These are phyloP conservation scores for Vitis hybrid DNA, from an alignment of 177 flowering plant genomes.

Conservation along the genomic window DNA sequence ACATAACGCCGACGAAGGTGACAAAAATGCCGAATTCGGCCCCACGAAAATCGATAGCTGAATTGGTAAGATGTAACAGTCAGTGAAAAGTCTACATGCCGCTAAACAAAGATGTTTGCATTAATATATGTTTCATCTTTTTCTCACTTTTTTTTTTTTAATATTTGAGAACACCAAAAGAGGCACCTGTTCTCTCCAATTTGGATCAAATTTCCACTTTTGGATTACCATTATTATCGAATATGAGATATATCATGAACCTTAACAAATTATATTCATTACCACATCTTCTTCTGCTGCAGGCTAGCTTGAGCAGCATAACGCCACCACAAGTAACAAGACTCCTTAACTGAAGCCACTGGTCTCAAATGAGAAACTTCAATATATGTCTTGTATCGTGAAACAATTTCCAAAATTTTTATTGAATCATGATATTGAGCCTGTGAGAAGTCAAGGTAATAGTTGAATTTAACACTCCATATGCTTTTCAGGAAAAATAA, in stretches of 20 bases:
- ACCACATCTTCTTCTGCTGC: constrained; percentile 93
- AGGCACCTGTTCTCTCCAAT: too few relatives aligned
- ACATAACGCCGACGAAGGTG: constrained; percentile 86
- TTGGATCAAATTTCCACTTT: too few relatives aligned
- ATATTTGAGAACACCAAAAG: too few relatives aligned
- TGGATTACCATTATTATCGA: too few relatives aligned
- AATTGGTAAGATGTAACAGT: neutral
- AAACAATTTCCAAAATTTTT: constrained; percentile 82
- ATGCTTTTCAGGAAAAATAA: neutral
- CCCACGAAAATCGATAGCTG: constrained; percentile 97
- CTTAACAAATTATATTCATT: constrained; percentile 15
- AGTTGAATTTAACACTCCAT: neutral
- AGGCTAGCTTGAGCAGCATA: constrained; percentile 84
- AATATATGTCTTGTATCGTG: constrained; percentile 73
- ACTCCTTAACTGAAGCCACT: constrained; percentile 50
- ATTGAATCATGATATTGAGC: constrained; percentile 95
- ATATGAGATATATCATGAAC: neutral
- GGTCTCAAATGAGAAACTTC: constrained; percentile 95
- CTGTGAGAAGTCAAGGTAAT: constrained; percentile 35
- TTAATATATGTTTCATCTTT: neutral
- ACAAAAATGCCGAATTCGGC: constrained; percentile 67
- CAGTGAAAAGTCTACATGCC: neutral
- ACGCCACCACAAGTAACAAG: constrained; percentile 80
- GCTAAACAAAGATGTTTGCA: neutral
- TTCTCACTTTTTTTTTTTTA: too few relatives aligned